Conservation (phyloP, 305 asterid species). For the Vinca major region DNA sequence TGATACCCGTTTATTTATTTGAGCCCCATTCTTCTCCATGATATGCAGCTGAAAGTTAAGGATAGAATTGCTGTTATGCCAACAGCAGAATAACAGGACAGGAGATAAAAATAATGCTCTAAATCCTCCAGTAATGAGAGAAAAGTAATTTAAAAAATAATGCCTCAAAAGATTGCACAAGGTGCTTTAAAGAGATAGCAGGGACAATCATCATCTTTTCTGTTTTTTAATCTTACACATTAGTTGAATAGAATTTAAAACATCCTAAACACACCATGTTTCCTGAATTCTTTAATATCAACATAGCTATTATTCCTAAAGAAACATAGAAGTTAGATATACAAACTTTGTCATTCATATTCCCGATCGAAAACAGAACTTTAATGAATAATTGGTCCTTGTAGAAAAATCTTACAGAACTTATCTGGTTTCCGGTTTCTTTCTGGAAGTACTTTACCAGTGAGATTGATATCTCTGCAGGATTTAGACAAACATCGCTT, state of each 20-base stretch:
- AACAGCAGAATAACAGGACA: neutral
- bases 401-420: neutral
- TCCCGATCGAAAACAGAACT: neutral
- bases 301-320: neutral
- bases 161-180: neutral
- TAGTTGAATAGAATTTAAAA: neutral
- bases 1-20: constrained; percentile 62
- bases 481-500: neutral
- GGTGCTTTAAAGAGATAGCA: neutral
- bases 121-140: neutral
- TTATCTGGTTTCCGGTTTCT: neutral
- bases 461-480: neutral
- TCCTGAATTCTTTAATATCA: neutral
- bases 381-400: neutral
- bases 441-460: neutral
- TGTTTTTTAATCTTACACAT: neutral
- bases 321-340: neutral
- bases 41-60: constrained; percentile 58
- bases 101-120: neutral
- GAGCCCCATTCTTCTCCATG: constrained; percentile 67
- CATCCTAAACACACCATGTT: neutral
- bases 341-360: neutral
- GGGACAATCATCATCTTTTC: neutral
- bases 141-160: neutral
- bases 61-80: constrained; percentile 11